These are phyloP conservation scores for Aspergillus saccharolyticus DNA, from an alignment of 495 filamentous ascomycete species.

Conservation along the genomic window DNA sequence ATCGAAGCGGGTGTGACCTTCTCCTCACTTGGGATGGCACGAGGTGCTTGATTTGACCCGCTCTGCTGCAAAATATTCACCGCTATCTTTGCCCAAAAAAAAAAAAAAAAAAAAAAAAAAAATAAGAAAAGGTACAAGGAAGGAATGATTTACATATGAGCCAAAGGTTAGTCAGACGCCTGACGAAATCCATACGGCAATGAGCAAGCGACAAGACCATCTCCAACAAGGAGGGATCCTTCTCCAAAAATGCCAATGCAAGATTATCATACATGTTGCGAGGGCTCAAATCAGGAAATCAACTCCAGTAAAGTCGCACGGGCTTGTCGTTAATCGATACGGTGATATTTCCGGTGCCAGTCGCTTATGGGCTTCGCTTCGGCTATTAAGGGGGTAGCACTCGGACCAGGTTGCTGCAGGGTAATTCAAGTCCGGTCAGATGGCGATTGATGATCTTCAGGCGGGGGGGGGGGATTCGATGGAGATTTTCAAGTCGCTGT, in stretches of 20 bases:
- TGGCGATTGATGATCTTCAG: background rate
- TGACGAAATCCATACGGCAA: too few relatives aligned
- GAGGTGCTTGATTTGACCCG: too few relatives aligned
- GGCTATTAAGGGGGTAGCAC: background rate
- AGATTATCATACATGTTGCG: background rate
- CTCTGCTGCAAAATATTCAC: too few relatives aligned
- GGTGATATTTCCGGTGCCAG: background rate
- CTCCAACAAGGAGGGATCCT: background rate
- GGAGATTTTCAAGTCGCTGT: background rate
- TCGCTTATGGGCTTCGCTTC: background rate
- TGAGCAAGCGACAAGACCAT: too few relatives aligned
- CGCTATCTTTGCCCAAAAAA: too few relatives aligned
- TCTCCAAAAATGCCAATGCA: background rate
- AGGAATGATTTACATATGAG: too few relatives aligned
- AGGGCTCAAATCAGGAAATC: background rate
- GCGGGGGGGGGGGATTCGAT: background rate
- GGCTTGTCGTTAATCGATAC: background rate
- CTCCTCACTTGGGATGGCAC: too few relatives aligned
- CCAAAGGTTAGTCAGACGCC: too few relatives aligned
- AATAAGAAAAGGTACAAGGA: too few relatives aligned
- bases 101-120: too few relatives aligned
- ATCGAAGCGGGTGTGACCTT: background rate
- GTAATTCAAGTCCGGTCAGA: background rate
- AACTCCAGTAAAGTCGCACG: background rate
- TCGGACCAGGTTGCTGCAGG: background rate